A percentile compares a stretch with the other conserved stretches of the same genome.
These are phyloP conservation scores for Myriosclerotinia duriaeana DNA, from an alignment of 2,329 filamentous ascomycete species.

Conservation along the genomic window DNA sequence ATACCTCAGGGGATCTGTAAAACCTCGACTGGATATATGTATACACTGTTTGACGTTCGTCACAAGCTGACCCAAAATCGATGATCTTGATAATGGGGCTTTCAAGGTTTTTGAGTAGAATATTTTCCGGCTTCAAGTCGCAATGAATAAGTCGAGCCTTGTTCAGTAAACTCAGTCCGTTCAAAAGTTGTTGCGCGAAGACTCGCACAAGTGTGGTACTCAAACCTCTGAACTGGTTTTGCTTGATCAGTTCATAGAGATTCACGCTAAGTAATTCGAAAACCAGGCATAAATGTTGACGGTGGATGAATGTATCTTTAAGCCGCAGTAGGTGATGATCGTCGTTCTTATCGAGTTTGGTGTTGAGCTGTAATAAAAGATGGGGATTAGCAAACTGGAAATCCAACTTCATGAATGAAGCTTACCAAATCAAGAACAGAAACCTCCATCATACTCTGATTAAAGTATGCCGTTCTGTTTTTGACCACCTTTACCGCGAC, in stretches of 20 bases:
- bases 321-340: constrained; percentile 92
- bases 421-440: constrained; percentile 90
- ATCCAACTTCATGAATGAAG: constrained; percentile 35
- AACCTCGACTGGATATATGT: constrained; percentile 99
- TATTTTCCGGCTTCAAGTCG: constrained; percentile 97
- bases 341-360: constrained; percentile 98
- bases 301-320: constrained; percentile 97
- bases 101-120: constrained; percentile 94
- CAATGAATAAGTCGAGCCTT: constrained; percentile 97
- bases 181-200: constrained; percentile 94
- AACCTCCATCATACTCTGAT: constrained; percentile 99
- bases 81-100: constrained; percentile 99
- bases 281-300: constrained; percentile 93
- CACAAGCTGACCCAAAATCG: constrained; percentile 97
- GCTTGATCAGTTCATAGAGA: constrained; percentile 97
- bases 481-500: constrained; percentile 99
- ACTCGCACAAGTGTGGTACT: constrained; percentile 96
- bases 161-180: constrained; percentile 86
- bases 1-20: constrained; percentile 93
- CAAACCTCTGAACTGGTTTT: constrained; percentile 96
- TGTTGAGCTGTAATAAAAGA: constrained; percentile 69
- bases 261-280: constrained; percentile 98
- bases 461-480: constrained; percentile 98
- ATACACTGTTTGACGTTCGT: constrained; percentile 97
- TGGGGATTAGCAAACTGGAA: constrained; percentile 24